Conservation (phyloP, 768 basidiomycete genomes). For the Lanmaoa rubissima region DNA sequence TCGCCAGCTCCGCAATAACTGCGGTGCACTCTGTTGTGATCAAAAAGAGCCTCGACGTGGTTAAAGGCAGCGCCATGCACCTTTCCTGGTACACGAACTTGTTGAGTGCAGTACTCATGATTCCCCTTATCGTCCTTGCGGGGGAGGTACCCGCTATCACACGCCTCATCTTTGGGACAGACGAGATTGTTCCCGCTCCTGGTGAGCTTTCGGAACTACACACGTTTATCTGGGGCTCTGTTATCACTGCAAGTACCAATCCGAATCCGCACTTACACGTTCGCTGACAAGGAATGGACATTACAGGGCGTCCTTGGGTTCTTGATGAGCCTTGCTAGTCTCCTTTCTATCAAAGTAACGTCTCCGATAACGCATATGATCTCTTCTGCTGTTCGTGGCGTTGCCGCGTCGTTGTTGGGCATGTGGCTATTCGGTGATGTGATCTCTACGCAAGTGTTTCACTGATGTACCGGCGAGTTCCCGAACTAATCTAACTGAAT, state of each 20-base stretch:
- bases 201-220: slow-evolving; percentile 46
- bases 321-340: slow-evolving; percentile 90
- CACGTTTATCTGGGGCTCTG: slow-evolving; percentile 77
- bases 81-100: slow-evolving; percentile 94
- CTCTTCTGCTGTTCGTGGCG: slow-evolving; percentile 92
- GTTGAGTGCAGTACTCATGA: slow-evolving; percentile 66
- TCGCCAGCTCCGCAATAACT: slow-evolving; percentile 82
- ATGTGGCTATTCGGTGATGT: slow-evolving; percentile 80
- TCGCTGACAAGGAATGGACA: background rate
- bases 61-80: slow-evolving; percentile 79
- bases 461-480: background rate
- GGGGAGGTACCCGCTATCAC: slow-evolving; percentile 71
- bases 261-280: background rate
- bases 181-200: slow-evolving; percentile 36
- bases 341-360: slow-evolving; percentile 95
- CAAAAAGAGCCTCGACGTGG: slow-evolving; percentile 77
- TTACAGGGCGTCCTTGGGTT: slow-evolving; percentile 81
- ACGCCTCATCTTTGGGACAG: slow-evolving; percentile 54
- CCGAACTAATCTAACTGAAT: slow-evolving; percentile 1
- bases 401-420: slow-evolving; percentile 83
- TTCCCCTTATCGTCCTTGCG: slow-evolving; percentile 68
- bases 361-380: slow-evolving; percentile 98
- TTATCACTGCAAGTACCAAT: slow-evolving; percentile 60
- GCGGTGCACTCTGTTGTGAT: slow-evolving; percentile 92
- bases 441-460: slow-evolving; percentile 63